phyloP scores from a whole-genome alignment of 306 rosid species.

The Vigna radiata region DNA sequence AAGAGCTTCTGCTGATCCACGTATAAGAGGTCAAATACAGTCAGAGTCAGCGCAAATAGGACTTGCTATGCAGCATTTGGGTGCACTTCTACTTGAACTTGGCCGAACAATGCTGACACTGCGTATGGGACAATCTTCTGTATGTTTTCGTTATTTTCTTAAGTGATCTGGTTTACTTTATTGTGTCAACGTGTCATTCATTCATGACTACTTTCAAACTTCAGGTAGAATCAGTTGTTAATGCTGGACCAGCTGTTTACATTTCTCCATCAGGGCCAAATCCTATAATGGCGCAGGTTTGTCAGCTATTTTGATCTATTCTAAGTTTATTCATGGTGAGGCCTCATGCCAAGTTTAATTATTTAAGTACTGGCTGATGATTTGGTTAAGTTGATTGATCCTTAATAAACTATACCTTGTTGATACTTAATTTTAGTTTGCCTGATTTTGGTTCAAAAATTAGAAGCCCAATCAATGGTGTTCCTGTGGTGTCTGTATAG shows the following conservation, averaged over 20 bases:
- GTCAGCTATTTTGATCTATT: slow-evolving; percentile 42
- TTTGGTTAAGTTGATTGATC: slow-evolving; percentile 29
- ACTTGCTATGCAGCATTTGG: slow-evolving; percentile 88
- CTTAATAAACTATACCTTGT: slow-evolving; percentile 14
- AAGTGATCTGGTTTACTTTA: slow-evolving; percentile 36
- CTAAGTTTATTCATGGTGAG: slow-evolving; percentile 4
- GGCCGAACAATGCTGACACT: slow-evolving; percentile 95
- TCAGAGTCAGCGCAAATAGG: slow-evolving; percentile 79
- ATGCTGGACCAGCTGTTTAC: slow-evolving; percentile 97
- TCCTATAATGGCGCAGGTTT: slow-evolving; percentile 98
- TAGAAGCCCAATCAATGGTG: not conserved
- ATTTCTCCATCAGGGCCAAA: slow-evolving; percentile 95
- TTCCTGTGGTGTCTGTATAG: not conserved
- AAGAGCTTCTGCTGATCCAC: slow-evolving; percentile 64
- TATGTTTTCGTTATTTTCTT: slow-evolving; percentile 56
- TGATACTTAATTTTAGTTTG: not conserved
- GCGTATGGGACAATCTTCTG: slow-evolving; percentile 88
- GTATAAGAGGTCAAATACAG: slow-evolving; percentile 75
- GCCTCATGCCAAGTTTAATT: slow-evolving; percentile 1
- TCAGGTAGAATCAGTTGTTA: slow-evolving; percentile 85
- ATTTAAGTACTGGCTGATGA: slow-evolving; percentile 8
- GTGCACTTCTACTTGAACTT: slow-evolving; percentile 92
- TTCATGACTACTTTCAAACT: slow-evolving; percentile 37
- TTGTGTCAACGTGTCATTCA: slow-evolving; percentile 32
- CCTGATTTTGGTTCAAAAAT: no score